These are phyloP conservation scores for Fraxinus ornus DNA, from an alignment of 305 asterid species.

Conservation along the genomic window DNA sequence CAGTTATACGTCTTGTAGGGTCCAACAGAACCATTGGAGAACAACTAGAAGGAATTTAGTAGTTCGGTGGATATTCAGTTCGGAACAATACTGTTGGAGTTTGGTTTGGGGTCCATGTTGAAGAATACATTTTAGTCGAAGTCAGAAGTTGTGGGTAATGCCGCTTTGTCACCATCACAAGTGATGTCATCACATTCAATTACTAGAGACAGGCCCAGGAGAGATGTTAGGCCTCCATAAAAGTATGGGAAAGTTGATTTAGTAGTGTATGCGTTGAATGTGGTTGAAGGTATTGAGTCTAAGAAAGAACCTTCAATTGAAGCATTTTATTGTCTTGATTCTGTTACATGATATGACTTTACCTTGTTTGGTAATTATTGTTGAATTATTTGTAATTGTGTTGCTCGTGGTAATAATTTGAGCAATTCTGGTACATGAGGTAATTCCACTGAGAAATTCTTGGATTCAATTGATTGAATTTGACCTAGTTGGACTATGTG, in stretches of 20 bases:
- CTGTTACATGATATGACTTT: neutral
- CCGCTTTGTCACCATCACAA: neutral
- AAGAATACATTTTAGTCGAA: neutral
- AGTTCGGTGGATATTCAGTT: neutral
- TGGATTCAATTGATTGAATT: neutral
- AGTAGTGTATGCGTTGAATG: neutral
- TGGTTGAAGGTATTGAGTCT: neutral
- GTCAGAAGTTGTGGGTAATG: neutral
- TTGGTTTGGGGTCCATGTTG: neutral
- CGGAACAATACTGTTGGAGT: neutral
- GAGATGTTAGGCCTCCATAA: neutral
- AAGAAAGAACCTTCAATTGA: neutral
- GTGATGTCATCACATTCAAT: neutral
- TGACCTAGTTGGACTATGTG: neutral
- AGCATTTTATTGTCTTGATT: neutral
- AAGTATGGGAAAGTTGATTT: neutral
- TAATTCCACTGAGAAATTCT: no score
- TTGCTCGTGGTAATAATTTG: neutral
- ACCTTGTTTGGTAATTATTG: neutral
- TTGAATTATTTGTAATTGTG: no score
- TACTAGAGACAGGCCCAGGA: neutral
- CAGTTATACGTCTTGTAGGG: neutral
- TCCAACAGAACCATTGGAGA: neutral
- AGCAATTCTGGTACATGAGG: no score
- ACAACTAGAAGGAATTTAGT: neutral